These are phyloP conservation scores for Amylostereum chailletii DNA, from an alignment of 1,284 basidiomycete species.

Conservation along the genomic window DNA sequence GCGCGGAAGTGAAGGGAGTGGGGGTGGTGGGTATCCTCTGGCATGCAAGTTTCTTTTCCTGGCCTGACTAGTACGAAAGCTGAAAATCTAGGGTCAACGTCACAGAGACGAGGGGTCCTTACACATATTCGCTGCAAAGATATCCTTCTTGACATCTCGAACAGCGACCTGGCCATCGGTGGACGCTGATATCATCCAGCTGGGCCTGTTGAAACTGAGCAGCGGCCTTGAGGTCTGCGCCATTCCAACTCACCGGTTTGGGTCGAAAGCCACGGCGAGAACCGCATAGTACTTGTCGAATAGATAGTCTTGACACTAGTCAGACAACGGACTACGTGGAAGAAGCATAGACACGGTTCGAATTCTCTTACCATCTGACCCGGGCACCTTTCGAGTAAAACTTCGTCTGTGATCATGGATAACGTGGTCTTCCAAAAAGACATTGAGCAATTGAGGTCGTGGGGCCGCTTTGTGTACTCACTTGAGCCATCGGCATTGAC, in stretches of 20 bases:
- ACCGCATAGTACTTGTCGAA: slow-evolving; percentile 10
- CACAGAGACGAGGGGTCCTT: slow-evolving; percentile 9
- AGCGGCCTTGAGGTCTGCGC: no score
- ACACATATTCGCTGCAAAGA: slow-evolving; percentile 26
- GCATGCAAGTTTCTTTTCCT: background rate
- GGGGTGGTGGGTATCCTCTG: slow-evolving; percentile 7
- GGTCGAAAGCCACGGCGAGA: slow-evolving; percentile 10
- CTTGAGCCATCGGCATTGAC: no score
- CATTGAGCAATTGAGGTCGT: no score
- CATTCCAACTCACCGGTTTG: slow-evolving; percentile 4
- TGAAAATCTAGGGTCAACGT: slow-evolving; percentile 9
- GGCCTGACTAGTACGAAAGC: background rate
- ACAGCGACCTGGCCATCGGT: slow-evolving; percentile 4
- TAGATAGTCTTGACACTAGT: no score
- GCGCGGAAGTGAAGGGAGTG: background rate
- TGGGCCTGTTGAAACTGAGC: background rate
- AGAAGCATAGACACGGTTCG: no score
- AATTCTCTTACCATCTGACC: no score
- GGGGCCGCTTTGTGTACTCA: no score
- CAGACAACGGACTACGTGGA: no score
- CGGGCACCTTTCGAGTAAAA: no score
- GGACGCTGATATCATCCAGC: slow-evolving; percentile 5
- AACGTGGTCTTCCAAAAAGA: no score
- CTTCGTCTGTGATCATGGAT: no score
- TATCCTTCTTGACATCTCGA: background rate